phyloP scores from a whole-genome alignment of 1,139 yeast species.

The Geotrichum aggregatum region DNA sequence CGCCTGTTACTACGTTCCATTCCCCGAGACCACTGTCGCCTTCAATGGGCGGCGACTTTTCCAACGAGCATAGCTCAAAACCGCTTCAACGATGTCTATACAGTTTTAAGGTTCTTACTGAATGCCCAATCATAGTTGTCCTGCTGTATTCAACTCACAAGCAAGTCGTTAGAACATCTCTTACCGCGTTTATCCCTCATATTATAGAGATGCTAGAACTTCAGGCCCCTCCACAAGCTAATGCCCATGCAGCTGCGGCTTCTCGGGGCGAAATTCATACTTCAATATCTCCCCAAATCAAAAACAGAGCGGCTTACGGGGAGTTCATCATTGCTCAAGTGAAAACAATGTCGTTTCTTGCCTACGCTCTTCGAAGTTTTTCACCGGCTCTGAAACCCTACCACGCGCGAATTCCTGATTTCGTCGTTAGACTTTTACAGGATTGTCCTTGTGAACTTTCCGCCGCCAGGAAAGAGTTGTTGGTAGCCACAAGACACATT shows the following conservation, averaged over 20 bases:
- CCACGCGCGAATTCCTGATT: slow-evolving; percentile 71
- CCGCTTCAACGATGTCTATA: slow-evolving; percentile 54
- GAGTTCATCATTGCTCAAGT: slow-evolving; percentile 95
- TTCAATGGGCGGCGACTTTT: slow-evolving; percentile 36
- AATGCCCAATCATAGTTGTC: slow-evolving; percentile 96
- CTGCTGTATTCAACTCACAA: slow-evolving; percentile 85
- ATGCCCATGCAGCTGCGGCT: slow-evolving; percentile 60
- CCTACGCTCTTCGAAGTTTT: slow-evolving; percentile 85
- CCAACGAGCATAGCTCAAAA: slow-evolving; percentile 37
- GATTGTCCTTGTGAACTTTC: slow-evolving; percentile 97
- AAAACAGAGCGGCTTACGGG: slow-evolving; percentile 73
- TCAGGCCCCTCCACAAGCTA: slow-evolving; percentile 72
- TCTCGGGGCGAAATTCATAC: slow-evolving; percentile 52
- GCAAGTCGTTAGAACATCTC: slow-evolving; percentile 62
- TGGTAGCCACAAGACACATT: slow-evolving; percentile 93
- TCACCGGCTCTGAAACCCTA: slow-evolving; percentile 64
- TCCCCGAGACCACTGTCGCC: slow-evolving; percentile 47
- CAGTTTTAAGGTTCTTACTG: slow-evolving; percentile 89
- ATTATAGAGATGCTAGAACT: slow-evolving; percentile 69
- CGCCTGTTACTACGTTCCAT: slow-evolving; percentile 31
- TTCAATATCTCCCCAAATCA: slow-evolving; percentile 60
- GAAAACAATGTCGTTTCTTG: slow-evolving; percentile 91
- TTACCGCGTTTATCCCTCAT: slow-evolving; percentile 77
- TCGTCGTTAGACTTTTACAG: slow-evolving; percentile 77
- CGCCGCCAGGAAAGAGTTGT: slow-evolving; percentile 83